Evolutionary conservation across 1,284 basidiomycete species (phyloP), one percentile per base, ranked within the genome.

Genomic region (Anthracocystis setariae): DNA sequence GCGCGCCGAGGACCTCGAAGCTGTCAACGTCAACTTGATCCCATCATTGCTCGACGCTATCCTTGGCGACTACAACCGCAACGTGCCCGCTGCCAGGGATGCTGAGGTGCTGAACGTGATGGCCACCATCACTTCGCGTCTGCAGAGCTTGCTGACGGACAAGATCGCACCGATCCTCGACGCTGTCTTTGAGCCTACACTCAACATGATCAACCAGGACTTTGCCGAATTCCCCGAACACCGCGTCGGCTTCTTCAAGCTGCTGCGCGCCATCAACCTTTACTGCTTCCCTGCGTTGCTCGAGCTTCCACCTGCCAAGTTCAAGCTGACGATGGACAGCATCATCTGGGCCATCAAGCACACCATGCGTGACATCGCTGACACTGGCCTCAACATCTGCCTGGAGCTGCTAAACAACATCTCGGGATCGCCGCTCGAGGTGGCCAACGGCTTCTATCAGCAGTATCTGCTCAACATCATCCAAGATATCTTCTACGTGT

Each of bases 261-360:
- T 99, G 62, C 86, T 99, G 59, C 89, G 94, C 56, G 91, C 93
- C 7, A 96, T 98, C 84, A 94, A 98, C 85, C 78, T 91, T 73
- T 89, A 93, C 83, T 98, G 95, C 86, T 99, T 98, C 92, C 91
- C 92, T 79, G 93, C 92, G 90, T 86, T 98, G 39, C 87, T 98
- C 62, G 89, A 89, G 38, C 88, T 98, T 57, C 91, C 92, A 15
- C 91, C 93, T n/a, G 84, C 88, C 49, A 92, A 96, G 85, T 98
- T 98, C 88, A 98, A 97, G 86, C 86, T 98, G 65, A 92, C 96
- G 84, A 97, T 98, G 89, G 96, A 98, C 84, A 94, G 93, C 74
- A 92, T 98, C 73, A 92, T 97, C 53, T 99, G 96, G 96, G 95
- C 94, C 13, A 96, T 98, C 87, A 99, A 98, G 85, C 96, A 99